These are phyloP conservation scores for Trichoderma sp. DNA, from an alignment of 2,329 filamentous ascomycete genomes.

Conservation along the genomic window DNA sequence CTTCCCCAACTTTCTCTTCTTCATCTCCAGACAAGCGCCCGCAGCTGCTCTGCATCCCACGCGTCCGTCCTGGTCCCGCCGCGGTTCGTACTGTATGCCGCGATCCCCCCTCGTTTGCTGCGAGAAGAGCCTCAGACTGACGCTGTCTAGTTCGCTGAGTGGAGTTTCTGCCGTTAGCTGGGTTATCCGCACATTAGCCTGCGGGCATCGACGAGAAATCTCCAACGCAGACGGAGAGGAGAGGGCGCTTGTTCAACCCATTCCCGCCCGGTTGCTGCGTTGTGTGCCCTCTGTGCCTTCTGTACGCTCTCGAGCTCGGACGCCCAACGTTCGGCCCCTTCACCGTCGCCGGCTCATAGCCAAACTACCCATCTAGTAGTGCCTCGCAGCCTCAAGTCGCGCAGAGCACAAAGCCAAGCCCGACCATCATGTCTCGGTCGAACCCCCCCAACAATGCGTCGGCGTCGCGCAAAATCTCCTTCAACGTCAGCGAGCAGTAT, in stretches of 20 bases:
- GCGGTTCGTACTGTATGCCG: not conserved
- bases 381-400: not conserved
- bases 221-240: not conserved
- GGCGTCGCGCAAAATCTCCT: conserved; percentile 90
- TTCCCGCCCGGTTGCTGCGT: not conserved
- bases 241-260: not conserved
- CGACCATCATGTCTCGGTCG: conserved; percentile 51
- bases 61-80: not conserved
- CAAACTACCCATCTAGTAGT: too few species aligned
- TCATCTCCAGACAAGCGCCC: not conserved
- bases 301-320: not conserved
- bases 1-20: not conserved
- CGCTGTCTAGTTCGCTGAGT: conserved; percentile 6
- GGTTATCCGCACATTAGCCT: conserved; percentile 13
- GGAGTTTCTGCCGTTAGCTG: not conserved
- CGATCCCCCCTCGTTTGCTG: not conserved
- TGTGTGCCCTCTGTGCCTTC: too few species aligned
- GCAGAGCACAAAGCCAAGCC: not conserved
- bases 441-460: conserved; percentile 55
- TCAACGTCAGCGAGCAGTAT: conserved; percentile 99
- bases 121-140: conserved; percentile 3
- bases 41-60: not conserved
- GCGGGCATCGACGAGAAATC: conserved; percentile 11
- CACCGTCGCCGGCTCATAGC: not conserved
- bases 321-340: not conserved